Conservation (phyloP, 805 yeast species). For the Schwanniomyces polymorphus region DNA sequence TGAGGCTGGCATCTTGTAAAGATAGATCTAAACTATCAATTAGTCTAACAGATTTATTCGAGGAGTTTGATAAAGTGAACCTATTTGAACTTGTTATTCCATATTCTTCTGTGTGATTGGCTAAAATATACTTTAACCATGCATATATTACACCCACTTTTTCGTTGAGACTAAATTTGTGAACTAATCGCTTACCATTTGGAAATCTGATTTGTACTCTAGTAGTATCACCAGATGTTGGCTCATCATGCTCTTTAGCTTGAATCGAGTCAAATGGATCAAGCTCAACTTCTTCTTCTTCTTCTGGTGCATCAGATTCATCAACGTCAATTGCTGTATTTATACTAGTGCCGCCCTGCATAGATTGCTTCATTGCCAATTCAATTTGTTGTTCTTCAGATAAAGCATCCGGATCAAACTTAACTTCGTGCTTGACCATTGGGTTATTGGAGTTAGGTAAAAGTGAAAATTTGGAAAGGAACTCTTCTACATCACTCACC, state of each 20-base stretch:
- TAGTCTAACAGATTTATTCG: conserved; percentile 46
- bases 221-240: conserved; percentile 59
- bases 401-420: conserved; percentile 61
- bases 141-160: conserved; percentile 61
- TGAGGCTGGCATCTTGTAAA: conserved; percentile 72
- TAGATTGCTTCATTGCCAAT: conserved; percentile 68
- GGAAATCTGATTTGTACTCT: conserved; percentile 85
- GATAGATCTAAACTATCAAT: conserved; percentile 59
- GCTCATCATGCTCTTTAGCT: conserved; percentile 61
- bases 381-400: conserved; percentile 85
- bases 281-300: conserved; percentile 10
- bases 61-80: conserved; percentile 33
- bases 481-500: conserved; percentile 67
- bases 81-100: conserved; percentile 42
- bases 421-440: conserved; percentile 55
- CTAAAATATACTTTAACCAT: conserved; percentile 61
- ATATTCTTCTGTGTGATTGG: conserved; percentile 47
- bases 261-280: conserved; percentile 51
- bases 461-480: conserved; percentile 63
- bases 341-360: conserved; percentile 31
- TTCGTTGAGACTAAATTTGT: conserved; percentile 56
- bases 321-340: conserved; percentile 25
- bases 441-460: conserved; percentile 68
- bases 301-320: conserved; percentile 11
- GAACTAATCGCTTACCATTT: conserved; percentile 69